A percentile compares a stretch with the other conserved stretches of the same genome.
These are phyloP conservation scores for Cutaneotrichosporon spelunceum DNA, from an alignment of 1,284 basidiomycete species.

Conservation along the genomic window DNA sequence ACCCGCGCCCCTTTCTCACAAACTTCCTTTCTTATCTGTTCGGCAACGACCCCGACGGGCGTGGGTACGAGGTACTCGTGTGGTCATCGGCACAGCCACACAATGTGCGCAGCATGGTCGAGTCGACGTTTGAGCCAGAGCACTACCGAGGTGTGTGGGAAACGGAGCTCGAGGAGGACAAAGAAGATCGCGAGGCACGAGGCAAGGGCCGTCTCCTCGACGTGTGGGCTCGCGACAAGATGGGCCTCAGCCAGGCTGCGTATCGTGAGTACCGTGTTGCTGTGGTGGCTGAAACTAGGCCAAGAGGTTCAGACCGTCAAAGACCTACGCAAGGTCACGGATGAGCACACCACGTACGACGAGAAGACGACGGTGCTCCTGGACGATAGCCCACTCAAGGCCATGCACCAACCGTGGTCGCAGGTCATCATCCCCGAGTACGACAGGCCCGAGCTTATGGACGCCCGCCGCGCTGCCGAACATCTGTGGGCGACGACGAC, in stretches of 20 bases:
- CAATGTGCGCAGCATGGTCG: conserved; percentile 49
- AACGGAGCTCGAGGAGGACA: conserved; percentile 18
- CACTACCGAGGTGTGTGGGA: conserved; percentile 40
- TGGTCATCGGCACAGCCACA: conserved; percentile 51
- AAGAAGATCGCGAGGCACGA: conserved; percentile 10
- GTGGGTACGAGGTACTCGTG: conserved; percentile 47
- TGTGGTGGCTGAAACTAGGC: conserved; percentile 14
- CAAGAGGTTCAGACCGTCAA: conserved; percentile 48
- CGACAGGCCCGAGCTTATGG: conserved; percentile 29
- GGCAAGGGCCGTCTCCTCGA: conserved; percentile 42
- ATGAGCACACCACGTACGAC: conserved; percentile 30
- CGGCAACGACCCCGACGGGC: conserved; percentile 21
- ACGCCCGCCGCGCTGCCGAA: neutral
- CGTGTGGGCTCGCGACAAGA: conserved; percentile 49
- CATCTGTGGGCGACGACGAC: neutral
- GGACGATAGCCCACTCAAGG: conserved; percentile 50
- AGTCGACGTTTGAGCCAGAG: conserved; percentile 35
- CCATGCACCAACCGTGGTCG: conserved; percentile 48
- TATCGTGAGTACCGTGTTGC: conserved; percentile 12
- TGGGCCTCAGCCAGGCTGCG: conserved; percentile 37
- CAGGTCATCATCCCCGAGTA: conserved; percentile 49
- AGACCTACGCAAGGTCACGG: conserved; percentile 43
- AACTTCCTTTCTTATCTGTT: conserved; percentile 50
- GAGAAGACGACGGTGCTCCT: conserved; percentile 40
- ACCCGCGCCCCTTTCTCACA: conserved; percentile 46